These are phyloP conservation scores for Melastoma malabathricum DNA, from an alignment of 345 rosid species.

Conservation along the genomic window DNA sequence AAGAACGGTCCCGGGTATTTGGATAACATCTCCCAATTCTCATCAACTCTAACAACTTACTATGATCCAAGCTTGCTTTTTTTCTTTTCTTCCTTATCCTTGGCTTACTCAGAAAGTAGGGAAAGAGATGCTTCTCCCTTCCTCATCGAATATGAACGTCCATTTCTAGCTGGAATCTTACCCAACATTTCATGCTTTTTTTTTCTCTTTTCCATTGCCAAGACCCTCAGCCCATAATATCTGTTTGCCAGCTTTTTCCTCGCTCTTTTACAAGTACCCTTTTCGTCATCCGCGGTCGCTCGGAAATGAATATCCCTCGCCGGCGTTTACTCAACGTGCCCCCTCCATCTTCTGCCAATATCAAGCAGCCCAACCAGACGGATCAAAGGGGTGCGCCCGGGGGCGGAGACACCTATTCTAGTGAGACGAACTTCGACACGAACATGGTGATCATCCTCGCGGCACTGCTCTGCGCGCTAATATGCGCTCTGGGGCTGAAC, in stretches of 20 bases:
- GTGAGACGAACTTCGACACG: conserved; percentile 12
- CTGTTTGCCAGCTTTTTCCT: too few species aligned
- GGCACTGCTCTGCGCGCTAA: conserved; percentile 14
- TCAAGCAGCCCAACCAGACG: neutral
- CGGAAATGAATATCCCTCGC: neutral
- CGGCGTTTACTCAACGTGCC: conserved; percentile 6
- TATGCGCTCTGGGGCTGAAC: conserved; percentile 14
- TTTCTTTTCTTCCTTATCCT: too few species aligned
- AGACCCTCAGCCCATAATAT: too few species aligned
- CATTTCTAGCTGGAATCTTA: conserved; percentile 5
- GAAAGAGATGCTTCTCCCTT: conserved; percentile 3
- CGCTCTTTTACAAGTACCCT: too few species aligned
- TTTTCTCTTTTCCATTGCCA: too few species aligned
- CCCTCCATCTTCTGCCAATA: neutral
- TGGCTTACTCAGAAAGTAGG: too few species aligned
- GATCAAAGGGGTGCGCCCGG: neutral
- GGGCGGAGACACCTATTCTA: conserved; percentile 2
- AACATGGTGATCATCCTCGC: conserved; percentile 16
- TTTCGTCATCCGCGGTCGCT: neutral
- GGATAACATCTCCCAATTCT: too few species aligned
- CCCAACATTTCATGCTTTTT: conserved; percentile 1
- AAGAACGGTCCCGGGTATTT: too few species aligned
- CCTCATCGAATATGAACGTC: too few species aligned
- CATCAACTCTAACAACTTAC: too few species aligned
- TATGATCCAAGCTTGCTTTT: too few species aligned